A percentile compares a stretch with the other conserved stretches of the same genome.
Conservation (phyloP, 371 early-diverging fungal species). For the Dinochytrium kinnereticum region DNA sequence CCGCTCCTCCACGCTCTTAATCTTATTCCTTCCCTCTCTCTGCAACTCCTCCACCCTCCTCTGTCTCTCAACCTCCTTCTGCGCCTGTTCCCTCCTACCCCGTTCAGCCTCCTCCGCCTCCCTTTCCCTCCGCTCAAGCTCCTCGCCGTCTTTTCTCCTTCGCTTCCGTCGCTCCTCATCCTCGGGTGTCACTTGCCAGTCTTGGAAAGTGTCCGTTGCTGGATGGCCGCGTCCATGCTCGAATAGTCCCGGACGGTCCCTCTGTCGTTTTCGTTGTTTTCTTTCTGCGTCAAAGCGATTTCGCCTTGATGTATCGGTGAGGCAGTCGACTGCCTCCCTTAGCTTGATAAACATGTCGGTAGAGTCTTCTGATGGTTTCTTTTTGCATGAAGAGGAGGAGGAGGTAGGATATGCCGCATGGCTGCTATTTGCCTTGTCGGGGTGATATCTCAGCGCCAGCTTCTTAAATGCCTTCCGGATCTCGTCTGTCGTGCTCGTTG, state of each 20-base stretch:
- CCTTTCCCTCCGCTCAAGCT: constrained; percentile 1
- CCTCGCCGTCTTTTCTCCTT: background rate
- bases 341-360: background rate
- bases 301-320: background rate
- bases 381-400: background rate
- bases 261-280: background rate
- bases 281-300: background rate
- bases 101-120: background rate
- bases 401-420: background rate
- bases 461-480: constrained; percentile 10
- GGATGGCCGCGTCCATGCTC: no score
- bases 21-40: background rate
- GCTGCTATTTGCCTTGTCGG: background rate
- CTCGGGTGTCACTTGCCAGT: background rate
- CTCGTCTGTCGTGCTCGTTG: background rate
- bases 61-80: constrained; percentile 1
- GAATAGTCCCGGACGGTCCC: no score
- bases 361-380: background rate
- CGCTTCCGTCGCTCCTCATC: background rate
- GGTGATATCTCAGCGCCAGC: constrained; percentile 2
- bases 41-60: background rate
- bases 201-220: background rate
- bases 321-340: background rate
- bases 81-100: background rate
- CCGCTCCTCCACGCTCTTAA: background rate